Conservation (phyloP, 192 early-diverging fungal genomes). For the Podila horticola region DNA sequence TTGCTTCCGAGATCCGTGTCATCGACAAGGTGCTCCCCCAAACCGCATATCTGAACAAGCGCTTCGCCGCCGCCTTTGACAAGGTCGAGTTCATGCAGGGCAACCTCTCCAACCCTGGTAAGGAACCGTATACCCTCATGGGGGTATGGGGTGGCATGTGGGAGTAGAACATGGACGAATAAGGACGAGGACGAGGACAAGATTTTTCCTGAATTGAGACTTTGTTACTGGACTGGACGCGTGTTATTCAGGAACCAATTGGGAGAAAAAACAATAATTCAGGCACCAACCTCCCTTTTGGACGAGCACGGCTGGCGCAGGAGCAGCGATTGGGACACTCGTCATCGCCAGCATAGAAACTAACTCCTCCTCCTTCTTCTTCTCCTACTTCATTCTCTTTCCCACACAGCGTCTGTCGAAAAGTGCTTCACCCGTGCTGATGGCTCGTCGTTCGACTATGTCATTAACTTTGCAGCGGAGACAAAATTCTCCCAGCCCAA, state of each 20-base stretch:
- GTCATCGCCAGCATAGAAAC: not conserved
- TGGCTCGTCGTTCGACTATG: slow-evolving; percentile 84
- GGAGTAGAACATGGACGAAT: too few species aligned
- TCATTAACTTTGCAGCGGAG: slow-evolving; percentile 95
- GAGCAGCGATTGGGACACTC: too few species aligned
- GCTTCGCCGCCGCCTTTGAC: slow-evolving; percentile 72
- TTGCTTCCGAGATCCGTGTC: slow-evolving; percentile 73
- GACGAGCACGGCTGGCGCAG: too few species aligned
- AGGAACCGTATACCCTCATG: not conserved
- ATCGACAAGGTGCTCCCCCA: slow-evolving; percentile 86
- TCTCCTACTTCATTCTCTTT: slow-evolving; percentile 11
- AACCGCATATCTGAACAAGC: slow-evolving; percentile 76
- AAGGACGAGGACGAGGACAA: too few species aligned
- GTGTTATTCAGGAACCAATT: too few species aligned
- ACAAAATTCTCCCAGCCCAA: slow-evolving; percentile 91
- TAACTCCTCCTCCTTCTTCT: not conserved
- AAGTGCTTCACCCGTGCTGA: slow-evolving; percentile 78
- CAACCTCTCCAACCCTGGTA: slow-evolving; percentile 80
- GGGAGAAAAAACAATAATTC: too few species aligned
- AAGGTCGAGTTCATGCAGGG: slow-evolving; percentile 83
- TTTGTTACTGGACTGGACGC: too few species aligned
- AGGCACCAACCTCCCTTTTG: too few species aligned
- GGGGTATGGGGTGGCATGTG: too few species aligned
- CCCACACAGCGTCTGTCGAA: slow-evolving; percentile 69
- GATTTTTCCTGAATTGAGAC: too few species aligned